A percentile compares a stretch with the other conserved stretches of the same genome.
Evolutionary conservation across 495 filamentous ascomycete genomes (phyloP).

Genomic region (Aspergillus sclerotioniger): DNA sequence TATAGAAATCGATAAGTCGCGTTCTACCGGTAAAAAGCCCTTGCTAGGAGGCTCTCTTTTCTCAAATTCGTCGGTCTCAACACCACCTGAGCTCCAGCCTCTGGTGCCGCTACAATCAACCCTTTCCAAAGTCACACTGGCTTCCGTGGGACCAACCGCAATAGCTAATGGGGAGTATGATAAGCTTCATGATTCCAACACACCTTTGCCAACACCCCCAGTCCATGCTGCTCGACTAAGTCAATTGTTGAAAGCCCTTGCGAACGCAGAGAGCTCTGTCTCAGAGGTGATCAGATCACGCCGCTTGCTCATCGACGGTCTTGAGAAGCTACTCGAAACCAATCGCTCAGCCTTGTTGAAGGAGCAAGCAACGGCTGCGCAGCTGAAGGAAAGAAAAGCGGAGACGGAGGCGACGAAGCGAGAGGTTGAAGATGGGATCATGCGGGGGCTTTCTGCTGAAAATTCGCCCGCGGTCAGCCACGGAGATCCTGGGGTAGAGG

Average conservation of each 20-base stretch:
- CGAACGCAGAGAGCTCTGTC: constrained; percentile 87
- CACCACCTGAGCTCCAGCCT: constrained; percentile 74
- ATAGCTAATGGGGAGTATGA: constrained; percentile 77
- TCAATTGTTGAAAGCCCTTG: constrained; percentile 79
- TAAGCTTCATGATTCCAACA: constrained; percentile 69
- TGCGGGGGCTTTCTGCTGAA: constrained; percentile 67
- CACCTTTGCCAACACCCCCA: constrained; percentile 68
- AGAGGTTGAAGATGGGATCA: constrained; percentile 85
- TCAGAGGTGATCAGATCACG: constrained; percentile 88
- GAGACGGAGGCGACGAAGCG: constrained; percentile 73
- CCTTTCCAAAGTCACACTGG: constrained; percentile 65
- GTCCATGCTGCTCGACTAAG: constrained; percentile 90
- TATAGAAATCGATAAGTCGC: constrained; percentile 76
- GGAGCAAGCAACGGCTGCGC: constrained; percentile 62
- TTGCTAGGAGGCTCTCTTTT: constrained; percentile 71
- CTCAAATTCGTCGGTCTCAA: constrained; percentile 49
- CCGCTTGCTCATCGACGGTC: constrained; percentile 66
- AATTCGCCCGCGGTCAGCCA: constrained; percentile 38
- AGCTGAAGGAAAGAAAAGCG: constrained; percentile 58
- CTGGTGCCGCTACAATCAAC: constrained; percentile 69
- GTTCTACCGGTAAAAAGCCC: constrained; percentile 62
- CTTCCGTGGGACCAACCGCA: constrained; percentile 58
- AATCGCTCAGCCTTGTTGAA: constrained; percentile 65
- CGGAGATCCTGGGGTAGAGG: constrained; percentile 37
- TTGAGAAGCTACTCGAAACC: constrained; percentile 77